A percentile compares a stretch with the other conserved stretches of the same genome.
Conservation (phyloP, 2,329 filamentous ascomycete species). For the Drechslerella coelobrocha region DNA sequence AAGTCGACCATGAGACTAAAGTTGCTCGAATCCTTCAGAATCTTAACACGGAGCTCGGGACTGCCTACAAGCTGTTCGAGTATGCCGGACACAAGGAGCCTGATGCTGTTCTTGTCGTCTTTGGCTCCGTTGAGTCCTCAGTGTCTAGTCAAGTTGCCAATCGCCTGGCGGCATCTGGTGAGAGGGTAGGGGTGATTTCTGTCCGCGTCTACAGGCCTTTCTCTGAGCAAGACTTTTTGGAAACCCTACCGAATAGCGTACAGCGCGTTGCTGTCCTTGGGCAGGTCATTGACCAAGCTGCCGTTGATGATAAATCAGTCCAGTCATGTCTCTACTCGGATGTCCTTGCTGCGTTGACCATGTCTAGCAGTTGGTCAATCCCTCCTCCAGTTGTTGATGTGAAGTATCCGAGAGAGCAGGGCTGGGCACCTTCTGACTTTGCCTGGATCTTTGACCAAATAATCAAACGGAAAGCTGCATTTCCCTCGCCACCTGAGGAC, state of each 20-base stretch:
- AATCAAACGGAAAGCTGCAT: constrained; percentile 58
- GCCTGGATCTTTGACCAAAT: constrained; percentile 62
- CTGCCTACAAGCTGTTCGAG: constrained; percentile 90
- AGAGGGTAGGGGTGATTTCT: constrained; percentile 84
- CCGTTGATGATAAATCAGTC: constrained; percentile 75
- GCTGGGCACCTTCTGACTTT: constrained; percentile 66
- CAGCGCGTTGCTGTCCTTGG: constrained; percentile 83
- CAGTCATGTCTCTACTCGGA: constrained; percentile 92
- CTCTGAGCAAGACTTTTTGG: constrained; percentile 90
- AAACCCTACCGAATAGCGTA: constrained; percentile 75
- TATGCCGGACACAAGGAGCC: constrained; percentile 84
- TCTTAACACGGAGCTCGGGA: constrained; percentile 90
- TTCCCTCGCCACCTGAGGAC: constrained; percentile 59
- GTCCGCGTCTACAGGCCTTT: constrained; percentile 95
- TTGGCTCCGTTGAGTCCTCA: constrained; percentile 89
- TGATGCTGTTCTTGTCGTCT: constrained; percentile 84
- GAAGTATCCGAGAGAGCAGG: constrained; percentile 81
- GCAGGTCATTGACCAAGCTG: constrained; percentile 77
- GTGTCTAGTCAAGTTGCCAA: constrained; percentile 80
- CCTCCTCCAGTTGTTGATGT: constrained; percentile 75
- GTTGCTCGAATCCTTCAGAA: constrained; percentile 72
- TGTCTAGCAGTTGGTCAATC: constrained; percentile 71
- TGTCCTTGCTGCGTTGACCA: constrained; percentile 82
- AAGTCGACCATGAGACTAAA: constrained; percentile 75
- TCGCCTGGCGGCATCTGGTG: constrained; percentile 73